Conservation (phyloP, 1,139 yeast species). For the Keqinozyma sinolaborantium region DNA sequence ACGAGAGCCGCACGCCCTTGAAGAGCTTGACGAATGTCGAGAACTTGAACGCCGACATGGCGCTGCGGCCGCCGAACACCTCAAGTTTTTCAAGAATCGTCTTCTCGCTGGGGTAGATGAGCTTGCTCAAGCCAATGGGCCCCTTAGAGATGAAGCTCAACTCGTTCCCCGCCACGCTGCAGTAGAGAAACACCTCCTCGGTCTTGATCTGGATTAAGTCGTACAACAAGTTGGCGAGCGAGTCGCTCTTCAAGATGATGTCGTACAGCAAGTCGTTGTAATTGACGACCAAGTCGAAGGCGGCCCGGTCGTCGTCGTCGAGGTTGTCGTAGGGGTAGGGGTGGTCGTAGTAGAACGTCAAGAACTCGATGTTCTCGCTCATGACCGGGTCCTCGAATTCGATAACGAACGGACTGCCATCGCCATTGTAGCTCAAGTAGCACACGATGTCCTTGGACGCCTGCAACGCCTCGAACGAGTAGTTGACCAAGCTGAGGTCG, state of each 20-base stretch:
- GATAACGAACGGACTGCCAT: constrained; percentile 63
- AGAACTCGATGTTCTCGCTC: constrained; percentile 68
- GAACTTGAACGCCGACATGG: constrained; percentile 39
- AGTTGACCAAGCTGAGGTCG: constrained; percentile 33
- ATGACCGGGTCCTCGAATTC: constrained; percentile 70
- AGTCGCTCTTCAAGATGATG: constrained; percentile 63
- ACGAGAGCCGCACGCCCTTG: constrained; percentile 53
- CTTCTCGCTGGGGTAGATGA: constrained; percentile 63
- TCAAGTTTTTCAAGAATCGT: constrained; percentile 52
- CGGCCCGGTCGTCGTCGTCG: constrained; percentile 20
- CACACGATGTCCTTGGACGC: constrained; percentile 21
- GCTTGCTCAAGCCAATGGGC: constrained; percentile 65
- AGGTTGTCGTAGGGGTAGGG: constrained; percentile 26
- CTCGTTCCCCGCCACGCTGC: constrained; percentile 28
- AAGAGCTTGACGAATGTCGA: constrained; percentile 49
- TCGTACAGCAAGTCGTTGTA: constrained; percentile 54
- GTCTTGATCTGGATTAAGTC: constrained; percentile 69
- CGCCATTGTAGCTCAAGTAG: constrained; percentile 43
- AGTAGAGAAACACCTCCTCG: constrained; percentile 51
- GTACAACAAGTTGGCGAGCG: constrained; percentile 58
- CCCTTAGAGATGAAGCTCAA: constrained; percentile 61
- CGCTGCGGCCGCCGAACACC: constrained; percentile 15
- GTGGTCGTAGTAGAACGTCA: constrained; percentile 51
- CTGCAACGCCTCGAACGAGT: constrained; percentile 14
- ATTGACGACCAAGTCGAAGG: constrained; percentile 34